Conservation (phyloP, 2,329 filamentous ascomycete genomes). For the Nemania bipapillata region DNA sequence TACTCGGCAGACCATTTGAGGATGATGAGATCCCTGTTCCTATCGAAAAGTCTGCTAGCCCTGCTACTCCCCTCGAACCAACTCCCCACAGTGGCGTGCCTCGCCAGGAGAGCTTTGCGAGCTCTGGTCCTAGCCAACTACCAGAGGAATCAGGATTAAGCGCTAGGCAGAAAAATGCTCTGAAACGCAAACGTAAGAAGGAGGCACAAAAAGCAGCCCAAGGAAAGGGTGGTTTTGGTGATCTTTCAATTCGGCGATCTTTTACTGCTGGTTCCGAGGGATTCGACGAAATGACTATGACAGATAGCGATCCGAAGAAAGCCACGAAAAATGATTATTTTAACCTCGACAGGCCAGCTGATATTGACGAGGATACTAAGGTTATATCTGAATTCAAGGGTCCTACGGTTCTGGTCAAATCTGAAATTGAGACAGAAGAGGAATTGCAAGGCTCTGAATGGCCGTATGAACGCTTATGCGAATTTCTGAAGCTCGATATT, state of each 20-base stretch:
- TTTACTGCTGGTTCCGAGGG: slow-evolving; percentile 71
- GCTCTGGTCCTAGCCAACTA: slow-evolving; percentile 54
- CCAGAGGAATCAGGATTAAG: slow-evolving; percentile 79
- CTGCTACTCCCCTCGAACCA: slow-evolving; percentile 60
- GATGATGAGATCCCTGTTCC: slow-evolving; percentile 79
- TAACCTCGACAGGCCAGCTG: slow-evolving; percentile 79
- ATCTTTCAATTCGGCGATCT: slow-evolving; percentile 76
- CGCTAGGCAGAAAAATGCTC: slow-evolving; percentile 90
- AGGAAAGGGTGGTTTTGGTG: slow-evolving; percentile 88
- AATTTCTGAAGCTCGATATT: slow-evolving; percentile 91
- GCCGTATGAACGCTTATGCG: slow-evolving; percentile 93
- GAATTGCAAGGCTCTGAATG: slow-evolving; percentile 84
- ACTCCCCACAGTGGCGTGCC: slow-evolving; percentile 48
- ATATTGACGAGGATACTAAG: slow-evolving; percentile 88
- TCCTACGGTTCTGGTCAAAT: slow-evolving; percentile 80
- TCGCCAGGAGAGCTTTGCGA: slow-evolving; percentile 54
- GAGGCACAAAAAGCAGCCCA: slow-evolving; percentile 86
- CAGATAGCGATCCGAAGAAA: slow-evolving; percentile 65
- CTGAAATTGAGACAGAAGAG: slow-evolving; percentile 81
- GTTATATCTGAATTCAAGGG: slow-evolving; percentile 97
- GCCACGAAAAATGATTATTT: slow-evolving; percentile 86
- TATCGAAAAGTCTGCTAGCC: slow-evolving; percentile 65
- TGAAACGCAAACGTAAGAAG: slow-evolving; percentile 93
- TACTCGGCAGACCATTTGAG: slow-evolving; percentile 84
- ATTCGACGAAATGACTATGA: slow-evolving; percentile 68